A percentile compares a stretch with the other conserved stretches of the same genome.
Conservation (phyloP, 2,329 filamentous ascomycete genomes). For the Epichloe glyceriae region DNA sequence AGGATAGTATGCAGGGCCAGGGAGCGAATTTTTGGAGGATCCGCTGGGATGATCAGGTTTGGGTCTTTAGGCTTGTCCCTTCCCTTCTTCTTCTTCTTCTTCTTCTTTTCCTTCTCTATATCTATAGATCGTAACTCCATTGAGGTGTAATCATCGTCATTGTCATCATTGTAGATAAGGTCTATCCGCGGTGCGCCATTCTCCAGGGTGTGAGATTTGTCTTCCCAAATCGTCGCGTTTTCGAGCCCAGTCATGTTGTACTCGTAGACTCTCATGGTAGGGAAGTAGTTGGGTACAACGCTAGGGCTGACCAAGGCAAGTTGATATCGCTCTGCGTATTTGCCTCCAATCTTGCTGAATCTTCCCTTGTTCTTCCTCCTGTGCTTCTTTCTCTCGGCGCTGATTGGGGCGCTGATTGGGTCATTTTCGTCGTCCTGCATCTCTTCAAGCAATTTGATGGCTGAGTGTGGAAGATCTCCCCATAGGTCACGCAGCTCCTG, state of each 20-base stretch:
- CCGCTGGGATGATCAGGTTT: conserved; percentile 51
- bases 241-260: conserved; percentile 83
- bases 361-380: conserved; percentile 35
- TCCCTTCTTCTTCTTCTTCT: conserved; percentile 31
- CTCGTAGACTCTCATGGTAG: conserved; percentile 77
- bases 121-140: conserved; percentile 18
- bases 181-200: neutral
- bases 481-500: conserved; percentile 65
- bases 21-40: conserved; percentile 58
- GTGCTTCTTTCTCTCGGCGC: conserved; percentile 15
- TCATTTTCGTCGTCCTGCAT: conserved; percentile 7
- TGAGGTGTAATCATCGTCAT: conserved; percentile 13
- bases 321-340: conserved; percentile 75
- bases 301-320: conserved; percentile 72
- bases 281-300: conserved; percentile 85
- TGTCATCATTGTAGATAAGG: neutral
- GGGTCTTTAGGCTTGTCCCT: conserved; percentile 43
- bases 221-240: conserved; percentile 33
- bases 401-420: conserved; percentile 9
- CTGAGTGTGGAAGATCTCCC: conserved; percentile 55
- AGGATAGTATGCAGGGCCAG: conserved; percentile 80
- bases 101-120: conserved; percentile 17
- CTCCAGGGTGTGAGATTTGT: conserved; percentile 13
- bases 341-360: conserved; percentile 56
- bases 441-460: conserved; percentile 11